These are phyloP conservation scores for Phytophthora constricta DNA, from an alignment of 352 stramenopile genomes.

Conservation along the genomic window DNA sequence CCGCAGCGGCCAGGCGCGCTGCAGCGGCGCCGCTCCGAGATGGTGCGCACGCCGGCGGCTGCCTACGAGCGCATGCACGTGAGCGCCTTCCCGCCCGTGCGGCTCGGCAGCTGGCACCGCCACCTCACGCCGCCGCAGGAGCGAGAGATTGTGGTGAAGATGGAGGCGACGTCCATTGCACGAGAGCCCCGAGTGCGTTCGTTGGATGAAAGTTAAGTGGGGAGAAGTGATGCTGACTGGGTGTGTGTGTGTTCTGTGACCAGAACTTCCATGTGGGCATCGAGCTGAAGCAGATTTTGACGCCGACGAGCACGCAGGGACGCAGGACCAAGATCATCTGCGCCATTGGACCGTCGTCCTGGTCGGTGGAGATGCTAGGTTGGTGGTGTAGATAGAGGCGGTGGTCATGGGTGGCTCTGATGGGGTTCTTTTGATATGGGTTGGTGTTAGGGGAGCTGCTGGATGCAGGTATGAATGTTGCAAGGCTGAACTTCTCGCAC, in stretches of 20 bases:
- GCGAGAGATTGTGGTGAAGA: constrained; percentile 52
- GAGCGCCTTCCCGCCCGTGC: constrained; percentile 62
- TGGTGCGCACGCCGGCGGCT: constrained; percentile 28
- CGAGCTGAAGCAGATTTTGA: constrained; percentile 73
- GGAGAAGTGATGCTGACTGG: background rate
- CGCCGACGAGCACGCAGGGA: constrained; percentile 46
- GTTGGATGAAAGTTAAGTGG: constrained; percentile 7
- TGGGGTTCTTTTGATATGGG: background rate
- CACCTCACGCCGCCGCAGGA: constrained; percentile 70
- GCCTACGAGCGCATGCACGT: constrained; percentile 47
- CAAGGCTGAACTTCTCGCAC: constrained; percentile 99
- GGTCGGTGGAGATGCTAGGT: constrained; percentile 96
- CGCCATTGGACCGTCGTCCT: constrained; percentile 97
- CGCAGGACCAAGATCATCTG: constrained; percentile 99
- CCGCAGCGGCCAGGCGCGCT: constrained; percentile 13
- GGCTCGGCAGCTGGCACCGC: constrained; percentile 70
- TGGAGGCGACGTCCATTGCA: constrained; percentile 43
- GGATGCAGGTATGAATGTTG: constrained; percentile 96
- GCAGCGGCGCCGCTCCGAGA: constrained; percentile 26
- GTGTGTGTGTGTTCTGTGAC: no score
- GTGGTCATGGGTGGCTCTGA: background rate
- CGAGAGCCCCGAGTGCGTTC: constrained; percentile 43
- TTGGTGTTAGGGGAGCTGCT: constrained; percentile 58
- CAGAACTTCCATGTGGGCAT: constrained; percentile 81
- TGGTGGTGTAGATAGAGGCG: constrained; percentile 11